These are phyloP conservation scores for Nicotiana rustica DNA, from an alignment of 305 asterid species.

Conservation along the genomic window DNA sequence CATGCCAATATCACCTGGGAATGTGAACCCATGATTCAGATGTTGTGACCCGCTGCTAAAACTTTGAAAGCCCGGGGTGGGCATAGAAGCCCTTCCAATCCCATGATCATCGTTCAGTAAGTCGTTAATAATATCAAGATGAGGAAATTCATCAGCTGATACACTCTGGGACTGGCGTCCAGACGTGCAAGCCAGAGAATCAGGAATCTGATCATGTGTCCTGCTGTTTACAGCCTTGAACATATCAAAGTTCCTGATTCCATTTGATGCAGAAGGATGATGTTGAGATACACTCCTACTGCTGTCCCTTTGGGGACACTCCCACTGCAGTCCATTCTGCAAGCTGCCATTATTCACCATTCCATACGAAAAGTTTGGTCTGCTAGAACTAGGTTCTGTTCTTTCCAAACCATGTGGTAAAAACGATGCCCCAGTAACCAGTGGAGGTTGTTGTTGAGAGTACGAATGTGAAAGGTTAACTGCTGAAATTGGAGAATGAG, in stretches of 20 bases:
- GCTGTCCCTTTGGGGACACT: conserved; percentile 55
- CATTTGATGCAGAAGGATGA: conserved; percentile 49
- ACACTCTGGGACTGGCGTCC: conserved; percentile 63
- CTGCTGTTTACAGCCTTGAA: conserved; percentile 56
- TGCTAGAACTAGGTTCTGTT: conserved; percentile 53
- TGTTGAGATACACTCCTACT: conserved; percentile 47
- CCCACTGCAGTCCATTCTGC: conserved; percentile 71
- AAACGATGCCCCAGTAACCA: conserved; percentile 56
- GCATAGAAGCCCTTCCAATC: conserved; percentile 46
- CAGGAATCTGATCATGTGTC: conserved; percentile 59
- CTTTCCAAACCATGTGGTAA: conserved; percentile 58
- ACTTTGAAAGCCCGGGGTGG: conserved; percentile 50
- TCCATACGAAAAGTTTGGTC: conserved; percentile 69
- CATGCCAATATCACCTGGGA: conserved; percentile 64
- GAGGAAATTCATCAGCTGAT: conserved; percentile 84
- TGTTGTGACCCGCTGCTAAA: conserved; percentile 61
- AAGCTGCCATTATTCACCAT: conserved; percentile 60
- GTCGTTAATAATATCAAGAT: conserved; percentile 91
- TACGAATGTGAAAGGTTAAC: conserved; percentile 60
- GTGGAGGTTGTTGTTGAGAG: conserved; percentile 63
- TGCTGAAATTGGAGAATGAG: conserved; percentile 59
- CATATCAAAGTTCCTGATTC: conserved; percentile 55
- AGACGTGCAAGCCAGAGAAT: conserved; percentile 58
- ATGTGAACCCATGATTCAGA: conserved; percentile 65
- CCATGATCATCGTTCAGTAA: conserved; percentile 87